phyloP scores from a whole-genome alignment of 768 basidiomycete genomes.

The Phlebiopsis flavidoalba region DNA sequence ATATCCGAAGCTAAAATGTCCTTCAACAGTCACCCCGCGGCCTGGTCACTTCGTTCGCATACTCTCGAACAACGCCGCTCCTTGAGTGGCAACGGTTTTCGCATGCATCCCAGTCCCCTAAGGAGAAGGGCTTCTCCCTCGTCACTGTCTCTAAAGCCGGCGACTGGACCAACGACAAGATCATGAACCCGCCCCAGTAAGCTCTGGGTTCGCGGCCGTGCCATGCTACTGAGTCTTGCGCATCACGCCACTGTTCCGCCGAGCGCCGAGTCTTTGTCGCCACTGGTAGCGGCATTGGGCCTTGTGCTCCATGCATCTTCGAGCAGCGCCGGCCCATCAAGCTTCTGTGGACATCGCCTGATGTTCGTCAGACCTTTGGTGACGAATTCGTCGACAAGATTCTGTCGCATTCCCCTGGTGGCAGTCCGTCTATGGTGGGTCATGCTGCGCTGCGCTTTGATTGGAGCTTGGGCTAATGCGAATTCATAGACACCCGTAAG shows the following conservation, averaged over 20 bases:
- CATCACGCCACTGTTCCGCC: slow-evolving; percentile 50
- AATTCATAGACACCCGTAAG: slow-evolving; percentile 26
- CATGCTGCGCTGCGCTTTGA: background rate
- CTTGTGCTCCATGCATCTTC: slow-evolving; percentile 52
- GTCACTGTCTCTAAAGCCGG: slow-evolving; percentile 55
- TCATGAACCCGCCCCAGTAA: slow-evolving; percentile 44
- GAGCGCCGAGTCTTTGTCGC: slow-evolving; percentile 54
- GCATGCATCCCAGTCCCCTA: slow-evolving; percentile 44
- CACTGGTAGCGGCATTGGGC: slow-evolving; percentile 55
- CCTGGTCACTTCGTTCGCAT: slow-evolving; percentile 32
- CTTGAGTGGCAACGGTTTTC: slow-evolving; percentile 58
- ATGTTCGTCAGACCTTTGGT: slow-evolving; percentile 58
- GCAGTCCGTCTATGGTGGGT: slow-evolving; percentile 52
- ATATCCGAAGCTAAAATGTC: slow-evolving; percentile 17
- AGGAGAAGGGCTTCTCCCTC: slow-evolving; percentile 39
- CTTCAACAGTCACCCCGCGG: slow-evolving; percentile 23
- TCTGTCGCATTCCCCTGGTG: slow-evolving; percentile 46
- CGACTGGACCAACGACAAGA: slow-evolving; percentile 54
- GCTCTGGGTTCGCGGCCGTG: slow-evolving; percentile 55
- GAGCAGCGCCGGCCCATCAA: slow-evolving; percentile 46
- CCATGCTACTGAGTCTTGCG: slow-evolving; percentile 52
- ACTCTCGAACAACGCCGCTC: slow-evolving; percentile 40
- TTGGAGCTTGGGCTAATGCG: background rate
- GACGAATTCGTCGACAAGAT: slow-evolving; percentile 54
- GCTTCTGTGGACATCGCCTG: slow-evolving; percentile 59